phyloP scores from a whole-genome alignment of 495 filamentous ascomycete species.

The Polyplosphaeria fusca region DNA sequence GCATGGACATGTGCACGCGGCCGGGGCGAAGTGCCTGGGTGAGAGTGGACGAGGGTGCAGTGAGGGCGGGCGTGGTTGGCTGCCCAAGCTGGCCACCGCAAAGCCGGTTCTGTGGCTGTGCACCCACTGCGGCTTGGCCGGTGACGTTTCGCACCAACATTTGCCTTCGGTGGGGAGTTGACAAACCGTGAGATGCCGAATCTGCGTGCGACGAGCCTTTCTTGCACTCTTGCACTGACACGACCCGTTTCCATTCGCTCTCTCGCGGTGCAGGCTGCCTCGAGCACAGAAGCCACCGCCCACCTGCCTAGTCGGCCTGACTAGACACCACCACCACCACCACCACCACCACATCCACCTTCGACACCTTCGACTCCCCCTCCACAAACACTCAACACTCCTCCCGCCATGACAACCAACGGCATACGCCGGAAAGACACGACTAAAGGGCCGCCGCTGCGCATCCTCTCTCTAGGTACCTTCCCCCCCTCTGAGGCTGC shows the following conservation, averaged over 20 bases:
- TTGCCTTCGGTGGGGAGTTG: no score
- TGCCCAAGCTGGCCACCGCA: neutral
- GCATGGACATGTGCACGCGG: no score
- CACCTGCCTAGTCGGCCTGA: conserved; percentile 8
- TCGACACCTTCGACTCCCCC: neutral
- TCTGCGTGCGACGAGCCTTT: neutral
- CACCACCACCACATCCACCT: no score
- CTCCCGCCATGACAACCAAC: conserved; percentile 29
- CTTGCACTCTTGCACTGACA: conserved; percentile 10
- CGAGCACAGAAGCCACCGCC: conserved; percentile 4
- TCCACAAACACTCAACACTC: no score
- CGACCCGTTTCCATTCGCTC: no score
- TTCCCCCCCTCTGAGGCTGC: conserved; percentile 5
- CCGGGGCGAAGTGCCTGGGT: no score
- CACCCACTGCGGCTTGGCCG: neutral
- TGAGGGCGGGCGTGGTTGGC: neutral
- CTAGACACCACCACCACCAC: neutral
- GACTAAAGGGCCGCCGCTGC: conserved; percentile 86
- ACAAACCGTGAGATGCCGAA: no score
- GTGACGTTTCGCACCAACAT: conserved; percentile 2
- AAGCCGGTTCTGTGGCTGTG: conserved; percentile 4
- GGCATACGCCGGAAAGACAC: conserved; percentile 77
- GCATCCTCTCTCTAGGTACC: conserved; percentile 86
- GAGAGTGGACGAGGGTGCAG: neutral
- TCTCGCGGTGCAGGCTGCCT: no score